phyloP scores from a whole-genome alignment of 352 stramenopile genomes.

The Blastocystis sp. region DNA sequence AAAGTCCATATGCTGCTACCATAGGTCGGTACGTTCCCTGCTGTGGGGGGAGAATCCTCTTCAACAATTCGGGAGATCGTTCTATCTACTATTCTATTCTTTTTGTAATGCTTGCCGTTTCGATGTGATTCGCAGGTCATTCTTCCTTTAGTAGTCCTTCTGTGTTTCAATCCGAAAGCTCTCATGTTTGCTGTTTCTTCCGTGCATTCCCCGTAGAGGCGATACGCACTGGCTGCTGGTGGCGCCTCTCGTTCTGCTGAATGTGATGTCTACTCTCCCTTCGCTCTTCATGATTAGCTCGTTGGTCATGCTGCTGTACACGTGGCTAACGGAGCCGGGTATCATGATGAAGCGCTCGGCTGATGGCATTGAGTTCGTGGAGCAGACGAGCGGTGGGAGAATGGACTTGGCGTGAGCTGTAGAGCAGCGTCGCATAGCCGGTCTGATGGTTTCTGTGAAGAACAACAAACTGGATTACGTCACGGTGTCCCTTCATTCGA shows the following conservation, averaged over 20 bases:
- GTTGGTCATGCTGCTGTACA: constrained; percentile 31
- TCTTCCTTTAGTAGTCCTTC: constrained; percentile 26
- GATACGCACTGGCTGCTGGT: constrained; percentile 40
- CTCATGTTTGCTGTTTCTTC: constrained; percentile 21
- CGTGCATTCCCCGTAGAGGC: not conserved
- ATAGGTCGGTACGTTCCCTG: constrained; percentile 12
- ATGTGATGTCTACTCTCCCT: constrained; percentile 26
- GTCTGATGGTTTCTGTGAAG: constrained; percentile 70
- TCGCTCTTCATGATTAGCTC: constrained; percentile 11
- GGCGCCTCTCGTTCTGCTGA: constrained; percentile 48
- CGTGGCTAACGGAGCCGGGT: constrained; percentile 57
- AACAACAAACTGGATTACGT: constrained; percentile 59
- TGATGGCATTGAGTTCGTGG: not conserved
- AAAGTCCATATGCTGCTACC: constrained; percentile 3
- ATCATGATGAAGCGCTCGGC: constrained; percentile 56
- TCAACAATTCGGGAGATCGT: constrained; percentile 40
- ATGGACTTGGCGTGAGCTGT: no score
- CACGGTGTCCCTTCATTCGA: not conserved
- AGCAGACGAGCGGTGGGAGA: not conserved
- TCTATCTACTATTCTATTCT: constrained; percentile 63
- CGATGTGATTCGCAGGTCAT: not conserved
- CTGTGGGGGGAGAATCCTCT: constrained; percentile 17
- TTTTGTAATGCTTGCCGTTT: not conserved
- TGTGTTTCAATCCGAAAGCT: not conserved
- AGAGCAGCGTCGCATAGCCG: constrained; percentile 13